These are phyloP conservation scores for Pluteus cervinus DNA, from an alignment of 768 basidiomycete genomes.

Conservation along the genomic window DNA sequence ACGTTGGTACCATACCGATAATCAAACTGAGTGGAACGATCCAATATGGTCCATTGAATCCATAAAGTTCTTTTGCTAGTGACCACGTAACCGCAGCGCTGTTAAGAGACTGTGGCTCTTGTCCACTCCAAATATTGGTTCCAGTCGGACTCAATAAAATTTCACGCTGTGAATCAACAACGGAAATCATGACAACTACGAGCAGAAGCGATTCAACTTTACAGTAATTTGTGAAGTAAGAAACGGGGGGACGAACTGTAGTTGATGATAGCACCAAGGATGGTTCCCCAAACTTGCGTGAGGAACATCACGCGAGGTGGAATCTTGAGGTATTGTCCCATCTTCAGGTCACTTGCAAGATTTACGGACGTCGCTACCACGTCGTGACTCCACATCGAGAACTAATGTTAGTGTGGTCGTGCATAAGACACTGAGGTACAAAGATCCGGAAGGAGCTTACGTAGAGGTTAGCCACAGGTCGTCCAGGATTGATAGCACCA, in stretches of 20 bases:
- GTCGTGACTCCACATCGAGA: constrained; percentile 64
- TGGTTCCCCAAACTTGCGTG: constrained; percentile 57
- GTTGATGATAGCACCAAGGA: constrained; percentile 40
- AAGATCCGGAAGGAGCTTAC: constrained; percentile 25
- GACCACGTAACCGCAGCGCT: constrained; percentile 60
- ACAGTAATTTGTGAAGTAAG: not conserved
- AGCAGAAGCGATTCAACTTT: constrained; percentile 1
- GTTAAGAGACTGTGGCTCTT: constrained; percentile 44
- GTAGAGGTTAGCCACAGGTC: constrained; percentile 64
- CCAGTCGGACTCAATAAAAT: constrained; percentile 44
- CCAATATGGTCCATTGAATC: constrained; percentile 46
- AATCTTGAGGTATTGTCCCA: constrained; percentile 65
- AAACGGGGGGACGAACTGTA: constrained; percentile 23
- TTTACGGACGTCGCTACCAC: constrained; percentile 46
- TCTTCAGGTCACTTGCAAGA: constrained; percentile 58
- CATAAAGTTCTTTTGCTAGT: constrained; percentile 50
- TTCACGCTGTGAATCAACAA: constrained; percentile 47
- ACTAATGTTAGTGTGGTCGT: constrained; percentile 24
- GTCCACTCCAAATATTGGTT: constrained; percentile 58
- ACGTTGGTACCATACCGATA: constrained; percentile 45
- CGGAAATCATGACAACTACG: constrained; percentile 50
- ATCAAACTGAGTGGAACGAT: constrained; percentile 47
- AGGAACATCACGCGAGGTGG: constrained; percentile 61
- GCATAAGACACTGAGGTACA: no score
- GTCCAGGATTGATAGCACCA: constrained; percentile 51